These are phyloP conservation scores for Acorus gramineus DNA, from an alignment of 106 monocot species.

Conservation along the genomic window DNA sequence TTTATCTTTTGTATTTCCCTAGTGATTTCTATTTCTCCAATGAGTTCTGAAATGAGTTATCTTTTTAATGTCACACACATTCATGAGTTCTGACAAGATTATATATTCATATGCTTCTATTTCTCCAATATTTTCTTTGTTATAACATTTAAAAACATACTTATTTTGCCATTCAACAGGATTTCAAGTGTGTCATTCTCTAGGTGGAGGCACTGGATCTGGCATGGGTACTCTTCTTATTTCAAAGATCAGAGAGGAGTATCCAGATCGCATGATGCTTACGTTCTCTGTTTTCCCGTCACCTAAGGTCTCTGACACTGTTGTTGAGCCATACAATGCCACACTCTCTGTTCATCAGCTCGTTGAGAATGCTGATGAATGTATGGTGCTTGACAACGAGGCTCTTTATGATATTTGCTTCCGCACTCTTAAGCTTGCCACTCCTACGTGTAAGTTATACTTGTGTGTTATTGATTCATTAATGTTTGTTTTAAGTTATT, in stretches of 20 bases:
- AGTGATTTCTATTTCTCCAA: too few species aligned
- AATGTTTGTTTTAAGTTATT: not conserved
- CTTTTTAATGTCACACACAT: too few species aligned
- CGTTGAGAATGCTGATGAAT: conserved; percentile 71
- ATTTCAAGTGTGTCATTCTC: conserved; percentile 56
- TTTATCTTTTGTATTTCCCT: too few species aligned
- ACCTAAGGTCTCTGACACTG: conserved; percentile 55
- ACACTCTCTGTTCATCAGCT: conserved; percentile 75
- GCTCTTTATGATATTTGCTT: conserved; percentile 76
- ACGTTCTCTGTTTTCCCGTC: conserved; percentile 70
- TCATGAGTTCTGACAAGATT: too few species aligned
- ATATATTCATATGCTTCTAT: too few species aligned
- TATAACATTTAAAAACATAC: too few species aligned
- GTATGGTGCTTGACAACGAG: conserved; percentile 70
- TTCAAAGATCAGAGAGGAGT: conserved; percentile 64
- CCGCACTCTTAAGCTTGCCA: conserved; percentile 63
- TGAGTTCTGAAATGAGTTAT: too few species aligned
- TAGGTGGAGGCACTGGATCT: conserved; percentile 61
- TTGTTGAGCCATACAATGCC: conserved; percentile 73
- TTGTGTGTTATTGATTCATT: not conserved
- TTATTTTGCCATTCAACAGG: conserved; percentile 11
- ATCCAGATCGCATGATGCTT: conserved; percentile 67
- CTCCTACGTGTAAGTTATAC: conserved; percentile 47
- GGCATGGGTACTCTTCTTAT: conserved; percentile 70
- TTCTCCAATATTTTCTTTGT: not conserved